Base-by-base conservation (phyloP, 495 filamentous ascomycete genomes). In the Trichoderma reesei region DNA sequence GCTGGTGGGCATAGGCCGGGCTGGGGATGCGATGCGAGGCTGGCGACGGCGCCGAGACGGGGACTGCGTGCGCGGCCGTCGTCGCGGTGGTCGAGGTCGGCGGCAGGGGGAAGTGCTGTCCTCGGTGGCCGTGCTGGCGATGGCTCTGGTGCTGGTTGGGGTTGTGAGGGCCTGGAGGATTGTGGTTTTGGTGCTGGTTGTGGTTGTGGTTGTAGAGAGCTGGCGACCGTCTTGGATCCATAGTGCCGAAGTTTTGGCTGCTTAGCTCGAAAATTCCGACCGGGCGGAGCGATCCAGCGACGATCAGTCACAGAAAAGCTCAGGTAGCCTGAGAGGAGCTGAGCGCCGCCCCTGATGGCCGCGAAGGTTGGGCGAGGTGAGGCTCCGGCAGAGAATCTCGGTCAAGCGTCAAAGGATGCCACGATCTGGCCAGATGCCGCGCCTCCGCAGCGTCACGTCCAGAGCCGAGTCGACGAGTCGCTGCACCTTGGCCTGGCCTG, bases 1-100 rank as follows among this genome's bases (percentile, higher is more conserved):
- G 73, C 67, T 79, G 79, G 67, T 76, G 68, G 59, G 76, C 34
- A 67, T 81, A 82, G 1, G 71, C 65, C 51, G 74, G 69, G 41
- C 56, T 64, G 70, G 67, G 46, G 63, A 20, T 51, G 65, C 14
- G 67, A 67, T 41, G 63, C 59, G 13, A 59, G 18, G 34, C 39
- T 41, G n/a, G 56, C 39, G 39, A 60, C 39, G 10, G 42, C 8
- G 61, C 63, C 14, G 36, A 26, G 26, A 26, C 67, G 60, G 34
- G 64, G 64, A 38, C 33, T 60, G 59, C 66, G 63, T 5, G 64
- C 51, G 41, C 66, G 64, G 69, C 64, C 34, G 73, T 60, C 20
- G 70, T 46, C 0, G 71, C 44, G 13, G 66, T 34, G 7, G 48
- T 39, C 41, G 46, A 61, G 18, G 38, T 60, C 34, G 64, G 34